Conservation (phyloP, 257 asterid species). For the Solanum clarkiae region DNA sequence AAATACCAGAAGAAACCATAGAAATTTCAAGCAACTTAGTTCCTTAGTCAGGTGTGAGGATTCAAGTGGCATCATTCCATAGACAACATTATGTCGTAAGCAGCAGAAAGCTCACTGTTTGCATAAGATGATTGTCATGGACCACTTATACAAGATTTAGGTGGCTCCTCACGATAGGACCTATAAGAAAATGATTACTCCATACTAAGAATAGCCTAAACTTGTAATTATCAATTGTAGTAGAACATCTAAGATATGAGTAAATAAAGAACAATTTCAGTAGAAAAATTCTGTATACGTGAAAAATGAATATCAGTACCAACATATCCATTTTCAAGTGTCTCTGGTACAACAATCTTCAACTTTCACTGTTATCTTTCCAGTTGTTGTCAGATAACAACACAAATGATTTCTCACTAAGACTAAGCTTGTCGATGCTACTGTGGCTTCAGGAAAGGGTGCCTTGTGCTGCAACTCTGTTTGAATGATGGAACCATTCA, state of each 20-base stretch:
- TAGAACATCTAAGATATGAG: neutral
- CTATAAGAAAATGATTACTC: constrained; percentile 26
- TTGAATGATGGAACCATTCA: constrained; percentile 35
- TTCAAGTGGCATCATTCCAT: no score
- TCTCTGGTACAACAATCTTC: constrained; percentile 30
- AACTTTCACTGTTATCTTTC: constrained; percentile 32
- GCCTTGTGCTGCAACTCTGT: constrained; percentile 35
- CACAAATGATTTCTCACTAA: constrained; percentile 31
- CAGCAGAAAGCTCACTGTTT: constrained; percentile 9
- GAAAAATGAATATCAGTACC: constrained; percentile 23
- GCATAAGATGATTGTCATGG: constrained; percentile 21
- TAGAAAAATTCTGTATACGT: neutral
- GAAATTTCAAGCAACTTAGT: no score
- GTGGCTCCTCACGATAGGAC: constrained; percentile 33
- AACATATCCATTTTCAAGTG: constrained; percentile 37
- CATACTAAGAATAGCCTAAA: neutral
- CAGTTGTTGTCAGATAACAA: constrained; percentile 29
- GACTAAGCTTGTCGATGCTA: constrained; percentile 23
- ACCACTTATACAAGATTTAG: constrained; percentile 20
- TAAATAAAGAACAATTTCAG: neutral
- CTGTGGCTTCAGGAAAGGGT: constrained; percentile 36
- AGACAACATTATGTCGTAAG: no score
- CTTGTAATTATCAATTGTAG: neutral
- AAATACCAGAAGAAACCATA: no score
- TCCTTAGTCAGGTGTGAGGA: no score